Evolutionary conservation across 805 yeast species (phyloP), one percentile per base, ranked within the genome.

Genomic region (Yamadazyma olivae): DNA sequence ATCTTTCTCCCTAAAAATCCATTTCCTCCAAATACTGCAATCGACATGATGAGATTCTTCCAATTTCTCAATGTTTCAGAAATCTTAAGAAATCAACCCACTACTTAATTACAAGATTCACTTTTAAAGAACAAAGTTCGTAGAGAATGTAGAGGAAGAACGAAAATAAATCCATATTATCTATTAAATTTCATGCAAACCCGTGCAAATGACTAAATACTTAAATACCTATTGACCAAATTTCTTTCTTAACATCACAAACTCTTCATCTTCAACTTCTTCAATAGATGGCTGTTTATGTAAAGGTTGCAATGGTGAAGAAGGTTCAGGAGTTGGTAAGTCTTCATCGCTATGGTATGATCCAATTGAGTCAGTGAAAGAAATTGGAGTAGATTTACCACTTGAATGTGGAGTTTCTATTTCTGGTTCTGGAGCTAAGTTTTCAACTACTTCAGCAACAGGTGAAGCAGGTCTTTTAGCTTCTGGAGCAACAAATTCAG

Each of bases 11-110:
- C 89, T 40, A 90, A 57, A 53, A 86, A 86, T 6, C 97, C 97
- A 46, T 77, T 79, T 1, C 97, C 96, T 13, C 98, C 98, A 50
- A 89, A 77, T 0, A 89, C 86, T 3, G 86, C 77, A 44, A 58
- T 63, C 38, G 64, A 59, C 51, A 46, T 57, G 6, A 41, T 28
- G 24, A 13, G 17, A n/a, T 9, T 20, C 9, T 7, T 20, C 9
- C 22, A 9, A 20, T 7, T 9, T 20, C n/a, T n/a, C n/a, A n/a
- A n/a, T n/a, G n/a, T n/a, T n/a, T n/a, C n/a, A n/a, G n/a, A n/a
- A n/a, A n/a, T n/a, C n/a, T n/a, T n/a, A n/a, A n/a, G n/a, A n/a
- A n/a, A n/a, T n/a, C n/a, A n/a, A n/a, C n/a, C n/a, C n/a, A n/a
- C n/a, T n/a, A n/a, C n/a, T n/a, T n/a, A n/a, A n/a, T n/a, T n/a